Evolutionary conservation across 805 yeast species (phyloP), one percentile per base, ranked within the genome.

Genomic region (Tetrapisispora namnaoensis): DNA sequence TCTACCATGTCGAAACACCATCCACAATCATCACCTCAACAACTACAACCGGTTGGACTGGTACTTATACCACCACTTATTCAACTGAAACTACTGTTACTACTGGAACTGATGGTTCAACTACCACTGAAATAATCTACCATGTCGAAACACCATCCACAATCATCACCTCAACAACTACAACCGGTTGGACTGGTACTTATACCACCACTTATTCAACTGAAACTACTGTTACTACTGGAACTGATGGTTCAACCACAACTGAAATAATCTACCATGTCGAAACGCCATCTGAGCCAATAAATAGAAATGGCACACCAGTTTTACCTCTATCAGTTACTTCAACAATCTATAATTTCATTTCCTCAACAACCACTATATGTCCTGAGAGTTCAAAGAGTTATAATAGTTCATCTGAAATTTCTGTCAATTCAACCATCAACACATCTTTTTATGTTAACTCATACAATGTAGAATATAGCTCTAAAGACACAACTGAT

Each of bases 161-260:
- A 14, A 14, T 35, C 7, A 40, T 39, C n/a, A 24, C 51, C 14
- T 43, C 36, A 4, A 32, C 35, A 11, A 32, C 55, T 8, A 50
- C 55, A 2, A 44, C 54, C 7, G 47, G 50, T 9, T 51, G 57
- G 57, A 53, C 55, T 27, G 55, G 54, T 11, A 16, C 51, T 11
- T 48, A 37, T 28, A 48, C 51, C 21, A 52, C 55, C 21, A 53
- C 59, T 6, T 49, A 52, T 28, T 50, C 58, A 20, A 57, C 56
- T 18, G 56, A 51, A 7, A 40, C 54, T n/a, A 50, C 57, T 5
- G 24, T 13, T 4, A 49, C 53, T 11, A 48, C 49, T 14, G 53
- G 48, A 34, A 39, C 47, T 14, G 50, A 47, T 21, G 37, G 46
- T n/a, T 18, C n/a, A 2, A 27, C 52, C 3, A 52, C 54, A 11